Conservation (phyloP, 2,329 filamentous ascomycete genomes). For the Scedosporium apiospermum region DNA sequence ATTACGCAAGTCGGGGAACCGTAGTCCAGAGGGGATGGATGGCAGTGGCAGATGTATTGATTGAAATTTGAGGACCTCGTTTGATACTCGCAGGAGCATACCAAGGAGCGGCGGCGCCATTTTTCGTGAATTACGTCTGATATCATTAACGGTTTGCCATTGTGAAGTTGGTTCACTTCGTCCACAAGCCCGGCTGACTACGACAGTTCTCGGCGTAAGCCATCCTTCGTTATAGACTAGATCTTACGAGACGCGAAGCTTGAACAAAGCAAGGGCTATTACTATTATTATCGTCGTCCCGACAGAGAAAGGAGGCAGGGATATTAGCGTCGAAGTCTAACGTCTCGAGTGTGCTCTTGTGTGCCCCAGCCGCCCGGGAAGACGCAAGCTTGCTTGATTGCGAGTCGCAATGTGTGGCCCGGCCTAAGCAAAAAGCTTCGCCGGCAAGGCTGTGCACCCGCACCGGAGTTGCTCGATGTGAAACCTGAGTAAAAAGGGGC, state of each 20-base stretch:
- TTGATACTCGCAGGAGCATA: too few relatives aligned
- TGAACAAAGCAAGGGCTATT: neutral
- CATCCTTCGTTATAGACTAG: neutral
- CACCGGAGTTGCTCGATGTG: neutral
- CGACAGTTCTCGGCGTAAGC: too few relatives aligned
- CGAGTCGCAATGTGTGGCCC: neutral
- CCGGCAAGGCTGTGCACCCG: neutral
- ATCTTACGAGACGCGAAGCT: neutral
- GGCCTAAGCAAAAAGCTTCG: neutral
- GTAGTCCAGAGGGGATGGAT: neutral
- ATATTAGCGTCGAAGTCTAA: too few relatives aligned
- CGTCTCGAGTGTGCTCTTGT: neutral
- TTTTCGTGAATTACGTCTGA: too few relatives aligned
- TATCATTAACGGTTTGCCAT: too few relatives aligned
- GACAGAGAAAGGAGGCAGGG: too few relatives aligned
- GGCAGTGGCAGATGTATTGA: neutral
- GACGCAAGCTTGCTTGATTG: neutral
- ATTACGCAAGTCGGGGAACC: neutral
- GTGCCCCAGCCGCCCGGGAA: neutral
- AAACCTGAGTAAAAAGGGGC: neutral
- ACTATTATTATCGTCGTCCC: neutral
- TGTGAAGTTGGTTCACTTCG: too few relatives aligned
- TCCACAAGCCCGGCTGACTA: too few relatives aligned
- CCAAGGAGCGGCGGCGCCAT: too few relatives aligned
- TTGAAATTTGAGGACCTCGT: too few relatives aligned